Conservation (phyloP, 345 rosid species). For the Draba incana region DNA sequence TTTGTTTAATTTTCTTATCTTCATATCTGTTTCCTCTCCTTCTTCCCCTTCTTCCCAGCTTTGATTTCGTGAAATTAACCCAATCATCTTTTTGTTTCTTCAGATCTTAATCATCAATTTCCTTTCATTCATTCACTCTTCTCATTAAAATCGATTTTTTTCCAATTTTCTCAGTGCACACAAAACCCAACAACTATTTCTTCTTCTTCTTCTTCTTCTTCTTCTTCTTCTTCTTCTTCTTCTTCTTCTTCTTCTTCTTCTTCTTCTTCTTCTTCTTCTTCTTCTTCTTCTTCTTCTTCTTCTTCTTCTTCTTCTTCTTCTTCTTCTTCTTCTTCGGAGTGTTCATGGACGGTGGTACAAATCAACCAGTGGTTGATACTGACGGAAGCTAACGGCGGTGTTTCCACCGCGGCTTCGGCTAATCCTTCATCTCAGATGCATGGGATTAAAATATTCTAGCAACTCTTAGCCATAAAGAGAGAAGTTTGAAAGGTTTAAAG, state of each 20-base stretch:
- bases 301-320: too few relatives aligned
- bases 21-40: too few relatives aligned
- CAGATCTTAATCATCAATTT: neutral
- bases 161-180: constrained; percentile 12
- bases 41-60: too few relatives aligned
- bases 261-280: too few relatives aligned
- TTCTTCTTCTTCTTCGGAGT: constrained; percentile 3
- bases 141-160: neutral
- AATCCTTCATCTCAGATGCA: constrained; percentile 41
- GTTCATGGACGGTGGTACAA: constrained; percentile 55
- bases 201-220: too few relatives aligned
- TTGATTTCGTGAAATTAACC: too few relatives aligned
- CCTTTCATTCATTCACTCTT: neutral
- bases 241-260: too few relatives aligned
- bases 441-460: constrained; percentile 77
- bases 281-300: too few relatives aligned
- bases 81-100: too few relatives aligned
- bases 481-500: too few relatives aligned
- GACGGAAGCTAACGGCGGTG: constrained; percentile 57
- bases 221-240: too few relatives aligned
- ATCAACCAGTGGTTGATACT: constrained; percentile 68
- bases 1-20: too few relatives aligned
- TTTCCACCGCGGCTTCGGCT: constrained; percentile 40
- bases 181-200: neutral
- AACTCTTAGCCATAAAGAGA: constrained; percentile 78